Evolutionary conservation across 2,329 filamentous ascomycete species (phyloP).

Genomic region (Monilinia fructigena): DNA sequence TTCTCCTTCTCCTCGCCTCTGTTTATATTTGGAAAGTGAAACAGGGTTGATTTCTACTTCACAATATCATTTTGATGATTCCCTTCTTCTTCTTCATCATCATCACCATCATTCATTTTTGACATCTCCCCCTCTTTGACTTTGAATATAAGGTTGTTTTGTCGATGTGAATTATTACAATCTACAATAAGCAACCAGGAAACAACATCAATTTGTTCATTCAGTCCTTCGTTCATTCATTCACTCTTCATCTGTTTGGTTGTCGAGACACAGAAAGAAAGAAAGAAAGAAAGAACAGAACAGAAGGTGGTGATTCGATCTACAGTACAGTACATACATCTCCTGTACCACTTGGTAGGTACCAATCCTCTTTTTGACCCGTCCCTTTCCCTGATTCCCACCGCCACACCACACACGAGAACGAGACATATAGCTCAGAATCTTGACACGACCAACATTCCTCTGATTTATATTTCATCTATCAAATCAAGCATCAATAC

Average conservation of each 20-base stretch:
- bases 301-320: not conserved
- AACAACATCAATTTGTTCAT: too few relatives aligned
- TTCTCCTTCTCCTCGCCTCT: too few relatives aligned
- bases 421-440: not conserved
- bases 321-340: not conserved
- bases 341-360: not conserved
- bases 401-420: not conserved
- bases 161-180: too few relatives aligned
- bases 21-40: not conserved
- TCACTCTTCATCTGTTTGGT: not conserved
- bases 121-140: not conserved
- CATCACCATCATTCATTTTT: not conserved
- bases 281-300: too few relatives aligned
- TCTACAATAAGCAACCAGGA: too few relatives aligned
- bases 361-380: not conserved
- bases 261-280: slow-evolving; percentile 1
- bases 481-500: not conserved
- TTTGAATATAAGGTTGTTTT: too few relatives aligned
- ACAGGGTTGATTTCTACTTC: slow-evolving; percentile 1
- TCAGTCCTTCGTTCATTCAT: not conserved
- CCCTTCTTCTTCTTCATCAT: not conserved
- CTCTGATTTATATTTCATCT: not conserved
- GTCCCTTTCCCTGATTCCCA: slow-evolving; percentile 4
- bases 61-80: not conserved
- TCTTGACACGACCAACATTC: slow-evolving; percentile 9